A percentile compares a stretch with the other conserved stretches of the same genome.
phyloP scores from a whole-genome alignment of 1,139 yeast genomes.

The Yamadazyma atlantica region DNA sequence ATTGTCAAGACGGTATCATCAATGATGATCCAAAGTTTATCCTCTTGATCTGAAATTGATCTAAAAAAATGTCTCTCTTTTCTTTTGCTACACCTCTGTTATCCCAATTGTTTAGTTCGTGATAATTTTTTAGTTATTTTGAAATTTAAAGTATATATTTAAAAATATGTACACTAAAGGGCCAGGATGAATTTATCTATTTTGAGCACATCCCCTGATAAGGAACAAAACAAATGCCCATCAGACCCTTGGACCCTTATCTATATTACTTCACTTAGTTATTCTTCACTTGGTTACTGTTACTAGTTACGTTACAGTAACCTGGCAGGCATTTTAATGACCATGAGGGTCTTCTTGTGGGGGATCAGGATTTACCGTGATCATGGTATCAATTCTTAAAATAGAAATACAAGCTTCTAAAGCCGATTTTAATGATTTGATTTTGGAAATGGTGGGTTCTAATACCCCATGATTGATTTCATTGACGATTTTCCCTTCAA shows the following conservation, averaged over 20 bases:
- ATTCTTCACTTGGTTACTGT: too few relatives aligned
- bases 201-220: too few relatives aligned
- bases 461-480: constrained; percentile 82
- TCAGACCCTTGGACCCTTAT: too few relatives aligned
- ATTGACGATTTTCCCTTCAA: constrained; percentile 89
- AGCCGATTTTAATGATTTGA: constrained; percentile 91
- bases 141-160: too few relatives aligned
- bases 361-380: constrained; percentile 94
- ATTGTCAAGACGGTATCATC: too few relatives aligned
- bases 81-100: background rate
- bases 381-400: constrained; percentile 96
- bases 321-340: constrained; percentile 43
- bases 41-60: background rate
- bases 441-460: constrained; percentile 92
- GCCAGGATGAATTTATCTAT: too few relatives aligned
- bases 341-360: constrained; percentile 86
- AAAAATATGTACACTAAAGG: background rate
- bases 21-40: background rate
- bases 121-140: too few relatives aligned
- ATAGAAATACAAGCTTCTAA: constrained; percentile 98
- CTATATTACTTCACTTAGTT: too few relatives aligned
- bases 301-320: too few relatives aligned
- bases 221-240: too few relatives aligned
- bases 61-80: background rate
- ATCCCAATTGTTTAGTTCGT: too few relatives aligned